Evolutionary conservation across 345 rosid genomes (phyloP).

Genomic region (Bretschneidera sinensis): DNA sequence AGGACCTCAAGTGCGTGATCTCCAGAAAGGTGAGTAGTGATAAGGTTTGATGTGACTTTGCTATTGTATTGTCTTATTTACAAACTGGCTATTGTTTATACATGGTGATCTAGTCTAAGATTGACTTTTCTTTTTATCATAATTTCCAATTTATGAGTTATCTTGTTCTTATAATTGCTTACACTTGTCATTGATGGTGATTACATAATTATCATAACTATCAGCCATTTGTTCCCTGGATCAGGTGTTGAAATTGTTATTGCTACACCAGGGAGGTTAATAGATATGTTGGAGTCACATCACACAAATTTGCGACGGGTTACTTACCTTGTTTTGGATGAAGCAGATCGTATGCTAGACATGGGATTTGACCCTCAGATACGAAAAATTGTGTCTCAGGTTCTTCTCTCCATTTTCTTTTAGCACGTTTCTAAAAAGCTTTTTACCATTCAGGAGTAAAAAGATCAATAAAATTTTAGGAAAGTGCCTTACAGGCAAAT

Average conservation of each 20-base stretch:
- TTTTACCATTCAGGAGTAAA: background rate
- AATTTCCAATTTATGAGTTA: slow-evolving; percentile 4
- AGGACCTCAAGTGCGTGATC: slow-evolving; percentile 99
- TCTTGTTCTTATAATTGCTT: slow-evolving; percentile 8
- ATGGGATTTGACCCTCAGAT: slow-evolving; percentile 99
- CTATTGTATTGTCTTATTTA: too few species aligned
- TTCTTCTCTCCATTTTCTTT: slow-evolving; percentile 2
- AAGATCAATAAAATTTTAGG: too few species aligned
- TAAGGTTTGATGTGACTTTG: slow-evolving; percentile 32
- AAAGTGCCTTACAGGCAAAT: too few species aligned
- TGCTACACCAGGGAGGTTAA: slow-evolving; percentile 98
- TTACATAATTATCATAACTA: too few species aligned
- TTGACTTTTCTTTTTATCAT: slow-evolving; percentile 5
- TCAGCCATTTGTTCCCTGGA: slow-evolving; percentile 9
- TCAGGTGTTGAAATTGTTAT: slow-evolving; percentile 95
- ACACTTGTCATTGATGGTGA: background rate
- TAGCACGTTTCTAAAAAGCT: background rate
- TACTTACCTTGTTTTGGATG: slow-evolving; percentile 96
- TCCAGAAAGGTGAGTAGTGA: slow-evolving; percentile 85
- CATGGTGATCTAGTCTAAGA: slow-evolving; percentile 27
- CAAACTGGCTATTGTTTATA: slow-evolving; percentile 10
- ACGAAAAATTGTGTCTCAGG: slow-evolving; percentile 87
- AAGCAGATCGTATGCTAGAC: slow-evolving; percentile 98
- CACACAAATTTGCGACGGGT: slow-evolving; percentile 91
- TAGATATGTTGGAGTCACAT: slow-evolving; percentile 97